Conservation (phyloP, 306 rosid genomes). For the Gynostemma pentaphyllum region DNA sequence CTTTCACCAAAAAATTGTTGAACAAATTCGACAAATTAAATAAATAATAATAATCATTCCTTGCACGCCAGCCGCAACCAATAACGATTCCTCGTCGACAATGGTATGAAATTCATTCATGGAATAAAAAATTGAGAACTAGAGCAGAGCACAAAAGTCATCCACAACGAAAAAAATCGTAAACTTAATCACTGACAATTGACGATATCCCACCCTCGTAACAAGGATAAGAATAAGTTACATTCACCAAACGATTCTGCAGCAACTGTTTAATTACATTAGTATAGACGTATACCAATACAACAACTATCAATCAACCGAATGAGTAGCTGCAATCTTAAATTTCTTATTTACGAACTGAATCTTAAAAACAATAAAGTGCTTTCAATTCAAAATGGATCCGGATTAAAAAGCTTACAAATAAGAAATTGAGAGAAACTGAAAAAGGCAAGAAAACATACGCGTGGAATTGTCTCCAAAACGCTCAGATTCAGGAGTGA, state of each 20-base stretch:
- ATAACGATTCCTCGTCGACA: background rate
- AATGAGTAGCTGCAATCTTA: background rate
- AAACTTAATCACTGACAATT: background rate
- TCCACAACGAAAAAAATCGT: background rate
- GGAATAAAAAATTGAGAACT: background rate
- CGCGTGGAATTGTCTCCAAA: constrained; percentile 57
- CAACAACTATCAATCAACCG: background rate
- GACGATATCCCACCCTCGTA: background rate
- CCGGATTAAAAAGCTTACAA: background rate
- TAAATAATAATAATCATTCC: background rate
- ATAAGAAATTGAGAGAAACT: background rate
- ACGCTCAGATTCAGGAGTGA: constrained; percentile 39
- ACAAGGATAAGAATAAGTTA: background rate
- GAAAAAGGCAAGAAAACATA: constrained; percentile 9
- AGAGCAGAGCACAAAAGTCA: background rate
- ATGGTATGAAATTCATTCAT: background rate
- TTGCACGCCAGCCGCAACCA: too few species aligned
- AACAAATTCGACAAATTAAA: background rate
- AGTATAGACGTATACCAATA: background rate
- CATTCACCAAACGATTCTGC: background rate
- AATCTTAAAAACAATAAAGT: background rate
- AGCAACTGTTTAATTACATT: background rate
- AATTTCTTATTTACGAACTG: background rate
- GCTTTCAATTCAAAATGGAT: background rate
- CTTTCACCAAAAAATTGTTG: background rate